Evolutionary conservation across 2,329 filamentous ascomycete genomes (phyloP).

Genomic region (Nothophoma quercina): DNA sequence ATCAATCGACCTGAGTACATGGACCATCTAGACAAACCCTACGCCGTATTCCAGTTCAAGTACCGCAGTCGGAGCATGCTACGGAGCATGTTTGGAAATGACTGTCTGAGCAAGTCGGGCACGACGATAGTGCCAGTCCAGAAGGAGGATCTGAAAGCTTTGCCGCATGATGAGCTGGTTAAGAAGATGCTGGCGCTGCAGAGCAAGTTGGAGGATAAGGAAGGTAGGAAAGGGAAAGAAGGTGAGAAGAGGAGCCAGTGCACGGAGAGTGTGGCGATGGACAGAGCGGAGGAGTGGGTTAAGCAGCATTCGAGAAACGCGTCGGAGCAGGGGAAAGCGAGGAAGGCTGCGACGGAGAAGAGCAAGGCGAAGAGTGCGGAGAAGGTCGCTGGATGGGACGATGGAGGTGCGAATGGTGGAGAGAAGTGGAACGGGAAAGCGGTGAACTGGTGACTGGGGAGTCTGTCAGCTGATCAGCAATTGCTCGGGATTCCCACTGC

Average conservation of each 20-base stretch:
- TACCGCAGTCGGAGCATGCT: slow-evolving; percentile 50
- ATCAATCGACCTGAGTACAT: slow-evolving; percentile 51
- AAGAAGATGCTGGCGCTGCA: not conserved
- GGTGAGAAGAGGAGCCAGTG: not conserved
- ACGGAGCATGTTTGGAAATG: slow-evolving; percentile 24
- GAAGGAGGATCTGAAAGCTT: slow-evolving; percentile 14
- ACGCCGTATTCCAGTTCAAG: slow-evolving; percentile 59
- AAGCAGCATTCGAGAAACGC: slow-evolving; percentile 20
- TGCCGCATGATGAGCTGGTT: not conserved
- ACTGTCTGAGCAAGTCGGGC: slow-evolving; percentile 24
- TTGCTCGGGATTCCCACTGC: too few relatives aligned
- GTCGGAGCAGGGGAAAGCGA: not conserved
- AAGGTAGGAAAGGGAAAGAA: slow-evolving; percentile 11
- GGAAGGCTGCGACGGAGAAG: not conserved
- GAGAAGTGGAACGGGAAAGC: too few relatives aligned
- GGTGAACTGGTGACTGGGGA: too few relatives aligned
- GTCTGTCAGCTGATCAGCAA: too few relatives aligned
- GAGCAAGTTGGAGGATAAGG: slow-evolving; percentile 35
- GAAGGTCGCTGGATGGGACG: not conserved
- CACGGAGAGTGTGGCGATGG: slow-evolving; percentile 10
- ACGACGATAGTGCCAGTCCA: slow-evolving; percentile 18
- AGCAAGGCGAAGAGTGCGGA: not conserved
- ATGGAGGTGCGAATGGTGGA: too few relatives aligned
- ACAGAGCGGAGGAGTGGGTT: slow-evolving; percentile 33
- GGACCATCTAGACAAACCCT: slow-evolving; percentile 47